phyloP scores from a whole-genome alignment of 306 rosid species.

The Dryas alaskensis region DNA sequence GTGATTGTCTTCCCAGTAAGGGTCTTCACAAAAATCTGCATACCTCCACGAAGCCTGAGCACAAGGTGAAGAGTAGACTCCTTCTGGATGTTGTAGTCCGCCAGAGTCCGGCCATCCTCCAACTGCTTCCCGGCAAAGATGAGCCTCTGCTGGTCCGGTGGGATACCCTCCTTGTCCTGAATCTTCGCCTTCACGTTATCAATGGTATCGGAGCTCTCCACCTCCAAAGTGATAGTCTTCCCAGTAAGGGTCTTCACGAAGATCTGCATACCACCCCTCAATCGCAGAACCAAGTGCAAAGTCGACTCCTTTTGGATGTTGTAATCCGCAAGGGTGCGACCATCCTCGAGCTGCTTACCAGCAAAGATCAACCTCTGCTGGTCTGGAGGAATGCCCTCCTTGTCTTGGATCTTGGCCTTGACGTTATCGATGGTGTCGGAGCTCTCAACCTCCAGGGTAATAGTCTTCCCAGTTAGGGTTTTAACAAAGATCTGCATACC shows the following conservation, averaged over 20 bases:
- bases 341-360: conserved; percentile 42
- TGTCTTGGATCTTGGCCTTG: conserved; percentile 47
- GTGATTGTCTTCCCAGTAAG: conserved; percentile 27
- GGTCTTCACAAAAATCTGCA: conserved; percentile 30
- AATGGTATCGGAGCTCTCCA: conserved; percentile 33
- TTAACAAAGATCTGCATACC: conserved; percentile 48
- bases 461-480: conserved; percentile 40
- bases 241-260: conserved; percentile 43
- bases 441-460: conserved; percentile 42
- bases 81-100: conserved; percentile 53
- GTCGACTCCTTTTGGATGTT: conserved; percentile 47
- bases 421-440: conserved; percentile 44
- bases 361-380: conserved; percentile 44
- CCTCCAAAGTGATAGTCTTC: conserved; percentile 42
- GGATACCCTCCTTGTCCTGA: conserved; percentile 48
- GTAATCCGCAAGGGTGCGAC: conserved; percentile 41
- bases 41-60: conserved; percentile 25
- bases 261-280: conserved; percentile 40
- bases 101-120: conserved; percentile 44
- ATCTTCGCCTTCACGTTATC: conserved; percentile 41
- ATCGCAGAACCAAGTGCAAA: conserved; percentile 34
- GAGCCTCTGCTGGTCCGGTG: conserved; percentile 40
- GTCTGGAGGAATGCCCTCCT: conserved; percentile 45
- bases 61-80: conserved; percentile 41
- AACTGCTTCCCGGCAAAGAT: conserved; percentile 51